A percentile compares a stretch with the other conserved stretches of the same genome.
phyloP scores from a whole-genome alignment of 2,329 filamentous ascomycete species.

The Verticillium dahliae region DNA sequence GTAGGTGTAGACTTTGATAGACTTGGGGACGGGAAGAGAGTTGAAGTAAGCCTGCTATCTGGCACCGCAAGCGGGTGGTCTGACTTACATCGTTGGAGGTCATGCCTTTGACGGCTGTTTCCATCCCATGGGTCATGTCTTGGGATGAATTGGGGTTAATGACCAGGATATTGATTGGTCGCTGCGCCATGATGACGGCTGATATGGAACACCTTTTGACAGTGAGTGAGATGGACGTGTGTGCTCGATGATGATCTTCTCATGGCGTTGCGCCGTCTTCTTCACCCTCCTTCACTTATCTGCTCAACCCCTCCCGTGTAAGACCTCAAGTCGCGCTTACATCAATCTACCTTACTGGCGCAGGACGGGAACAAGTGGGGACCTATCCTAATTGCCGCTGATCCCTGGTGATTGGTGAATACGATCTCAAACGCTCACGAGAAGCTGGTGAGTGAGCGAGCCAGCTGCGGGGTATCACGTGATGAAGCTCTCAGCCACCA shows the following conservation, averaged over 20 bases:
- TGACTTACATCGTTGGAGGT: conserved; percentile 27
- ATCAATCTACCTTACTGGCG: background rate
- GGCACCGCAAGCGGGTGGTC: background rate
- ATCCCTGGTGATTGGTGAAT: background rate
- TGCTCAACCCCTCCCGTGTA: background rate
- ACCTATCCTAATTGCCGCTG: background rate
- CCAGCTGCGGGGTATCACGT: background rate
- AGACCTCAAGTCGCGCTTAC: background rate
- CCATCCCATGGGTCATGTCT: conserved; percentile 64
- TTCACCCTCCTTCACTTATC: background rate
- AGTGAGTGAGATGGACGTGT: background rate
- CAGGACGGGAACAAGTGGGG: background rate
- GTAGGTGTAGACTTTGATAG: conserved; percentile 51
- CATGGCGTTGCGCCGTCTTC: background rate
- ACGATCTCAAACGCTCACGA: background rate
- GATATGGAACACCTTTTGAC: too few relatives aligned
- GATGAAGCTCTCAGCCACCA: background rate
- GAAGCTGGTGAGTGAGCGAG: background rate
- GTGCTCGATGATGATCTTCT: background rate
- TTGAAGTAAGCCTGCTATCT: too few relatives aligned
- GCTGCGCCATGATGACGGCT: conserved; percentile 1
- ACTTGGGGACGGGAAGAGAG: conserved; percentile 21
- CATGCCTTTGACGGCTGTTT: conserved; percentile 37
- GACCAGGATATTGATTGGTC: conserved; percentile 51
- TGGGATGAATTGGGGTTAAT: conserved; percentile 75